Base-by-base conservation (phyloP, 2,329 filamentous ascomycete genomes). In the Aspergillus neoniger region DNA sequence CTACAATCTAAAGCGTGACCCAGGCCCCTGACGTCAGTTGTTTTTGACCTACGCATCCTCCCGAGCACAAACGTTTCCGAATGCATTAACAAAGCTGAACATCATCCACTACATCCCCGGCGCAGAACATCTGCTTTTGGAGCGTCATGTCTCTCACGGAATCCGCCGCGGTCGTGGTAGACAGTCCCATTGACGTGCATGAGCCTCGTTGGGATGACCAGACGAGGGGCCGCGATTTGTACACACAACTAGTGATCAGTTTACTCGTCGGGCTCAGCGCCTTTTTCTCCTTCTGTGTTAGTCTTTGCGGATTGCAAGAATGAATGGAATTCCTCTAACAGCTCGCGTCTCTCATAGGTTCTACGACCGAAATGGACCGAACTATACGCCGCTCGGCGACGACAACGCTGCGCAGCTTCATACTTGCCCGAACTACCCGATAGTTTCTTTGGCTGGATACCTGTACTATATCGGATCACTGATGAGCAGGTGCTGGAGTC, bases 371-470 rank as follows among this genome's bases (percentile, higher is more conserved):
- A 92, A 86, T 99, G 95, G 95, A 90, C 91, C 52, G 85, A 88
- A 21, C 84, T 99, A 1, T 99, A 98, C 75, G 89, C 92, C 32
- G 95, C 95, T 50, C 87, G 95, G 60, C 95, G 93, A 78, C 88
- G 88, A 69, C 88, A 90, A 65, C 86, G 86, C 67, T 82, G 88
- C 71, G 82, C 83, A n/a, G 85, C 85, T 15, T 83, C 83, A 2
- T 75, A 83, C 30, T 82, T 98, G 19, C 96, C 95, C 6, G 83
- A 89, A 36, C 85, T 99, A 9, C 91, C 94, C 17, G 86, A 93
- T 72, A 90, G 86, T 49, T 88, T 96, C 71, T 91, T 98, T 67
- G 94, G 94, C 70, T 99, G 95, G 95, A 95, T 99, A 50, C 88
- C 92, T 1, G 87, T 88, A 3, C 79, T 99, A 43, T 95, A 92